Base-by-base conservation (phyloP, 129 eudicot genomes). In the Flaveria robusta region DNA sequence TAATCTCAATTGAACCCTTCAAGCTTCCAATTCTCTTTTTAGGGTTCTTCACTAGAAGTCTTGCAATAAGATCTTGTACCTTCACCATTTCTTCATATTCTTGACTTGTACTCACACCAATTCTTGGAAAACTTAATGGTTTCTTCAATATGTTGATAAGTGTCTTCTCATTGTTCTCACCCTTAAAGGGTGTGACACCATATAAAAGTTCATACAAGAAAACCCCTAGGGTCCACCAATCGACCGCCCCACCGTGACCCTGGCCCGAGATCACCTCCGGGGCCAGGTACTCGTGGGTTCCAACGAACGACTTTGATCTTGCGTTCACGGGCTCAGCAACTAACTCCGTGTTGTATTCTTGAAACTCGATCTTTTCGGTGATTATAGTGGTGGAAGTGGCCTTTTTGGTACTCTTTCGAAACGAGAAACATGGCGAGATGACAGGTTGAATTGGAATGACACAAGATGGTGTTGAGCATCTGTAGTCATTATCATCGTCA, bases 171-270 rank as follows among this genome's bases (percentile, higher is more conserved):
- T 90, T 90, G 67, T 88, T 90, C 77, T 90, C 92, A 27, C 96
- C 96, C 75, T 82, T 90, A 75, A 87, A 90, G 15, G 96, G 96
- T 68, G 96, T 90, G 46, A 54, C 79, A 15, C 96, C 92, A 54
- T 85, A 90, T 66, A 90, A 63, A 15, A 90, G 59, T 46, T 90
- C 96, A 47, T 90, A 90, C 70, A 90, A 77, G 74, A 90, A 90
- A 80, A 90, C 87, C 76, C 96, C 96, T 19, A 87, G 76, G 7
- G 96, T 87, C 96, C 96, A 90, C 96, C 96, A 90, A 60, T 90
- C 96, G 12, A 90, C 96, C 0, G 90, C 90, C 45, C 96, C 87
- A 20, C 96, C 96, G 10, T 90, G 96, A 1, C 96, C 96, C 13
- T 83, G 89, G 26, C 96, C 96, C 1, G 92, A 85, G 15, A 90